These are phyloP conservation scores for Penicillium glabrum DNA, from an alignment of 2,329 filamentous ascomycete genomes.

Conservation along the genomic window DNA sequence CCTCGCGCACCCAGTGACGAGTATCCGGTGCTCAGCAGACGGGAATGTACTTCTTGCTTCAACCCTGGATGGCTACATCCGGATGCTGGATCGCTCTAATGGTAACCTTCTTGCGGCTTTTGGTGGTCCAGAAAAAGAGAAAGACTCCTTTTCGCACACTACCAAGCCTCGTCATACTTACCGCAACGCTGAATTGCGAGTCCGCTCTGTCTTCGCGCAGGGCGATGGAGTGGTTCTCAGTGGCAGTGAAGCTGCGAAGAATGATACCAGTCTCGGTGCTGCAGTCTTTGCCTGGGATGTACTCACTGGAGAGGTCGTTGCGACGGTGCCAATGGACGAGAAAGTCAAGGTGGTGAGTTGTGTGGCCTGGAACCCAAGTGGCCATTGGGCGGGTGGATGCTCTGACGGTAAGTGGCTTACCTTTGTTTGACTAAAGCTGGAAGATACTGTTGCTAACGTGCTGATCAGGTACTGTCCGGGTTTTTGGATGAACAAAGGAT, in stretches of 20 bases:
- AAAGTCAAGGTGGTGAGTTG: constrained; percentile 46
- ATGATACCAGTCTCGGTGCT: constrained; percentile 23
- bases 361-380: constrained; percentile 47
- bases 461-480: constrained; percentile 23
- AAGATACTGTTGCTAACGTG: not conserved
- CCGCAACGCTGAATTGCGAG: constrained; percentile 68
- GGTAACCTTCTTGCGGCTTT: constrained; percentile 76
- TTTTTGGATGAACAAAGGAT: constrained; percentile 15
- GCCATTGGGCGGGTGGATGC: constrained; percentile 43
- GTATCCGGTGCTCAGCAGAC: constrained; percentile 68
- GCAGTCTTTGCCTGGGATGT: constrained; percentile 72
- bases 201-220: constrained; percentile 72
- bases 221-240: constrained; percentile 76
- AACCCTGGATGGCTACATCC: constrained; percentile 71
- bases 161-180: constrained; percentile 28
- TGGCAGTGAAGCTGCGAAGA: constrained; percentile 66
- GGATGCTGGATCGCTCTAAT: constrained; percentile 75
- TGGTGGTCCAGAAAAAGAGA: constrained; percentile 44
- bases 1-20: constrained; percentile 69
- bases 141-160: constrained; percentile 38
- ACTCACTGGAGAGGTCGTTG: constrained; percentile 66
- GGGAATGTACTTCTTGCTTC: constrained; percentile 73
- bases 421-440: not conserved
- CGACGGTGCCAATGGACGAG: constrained; percentile 53
- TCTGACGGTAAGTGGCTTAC: constrained; percentile 39